These are phyloP conservation scores for Coleophoma eucalyptorum DNA, from an alignment of 2,329 filamentous ascomycete genomes.

Conservation along the genomic window DNA sequence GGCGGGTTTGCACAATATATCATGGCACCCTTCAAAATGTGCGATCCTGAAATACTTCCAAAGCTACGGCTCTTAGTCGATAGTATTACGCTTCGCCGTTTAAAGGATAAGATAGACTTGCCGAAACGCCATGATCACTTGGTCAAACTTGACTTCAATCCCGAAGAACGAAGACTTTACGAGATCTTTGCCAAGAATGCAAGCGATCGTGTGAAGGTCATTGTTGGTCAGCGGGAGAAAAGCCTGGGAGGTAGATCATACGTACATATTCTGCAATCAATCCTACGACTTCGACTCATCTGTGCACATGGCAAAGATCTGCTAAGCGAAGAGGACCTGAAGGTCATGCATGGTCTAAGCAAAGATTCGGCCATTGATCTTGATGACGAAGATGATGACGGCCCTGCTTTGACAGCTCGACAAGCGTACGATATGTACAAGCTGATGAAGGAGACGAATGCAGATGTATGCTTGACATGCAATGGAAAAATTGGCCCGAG, in stretches of 20 bases:
- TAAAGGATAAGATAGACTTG: slow-evolving; percentile 88
- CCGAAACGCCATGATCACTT: slow-evolving; percentile 71
- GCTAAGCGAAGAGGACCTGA: slow-evolving; percentile 77
- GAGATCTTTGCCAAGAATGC: slow-evolving; percentile 82
- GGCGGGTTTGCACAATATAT: slow-evolving; percentile 76
- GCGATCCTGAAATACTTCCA: slow-evolving; percentile 77
- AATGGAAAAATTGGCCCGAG: slow-evolving; percentile 56
- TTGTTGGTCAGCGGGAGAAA: slow-evolving; percentile 61
- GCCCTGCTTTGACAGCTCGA: slow-evolving; percentile 56
- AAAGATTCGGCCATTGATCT: slow-evolving; percentile 84
- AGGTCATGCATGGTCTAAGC: slow-evolving; percentile 76
- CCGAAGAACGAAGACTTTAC: slow-evolving; percentile 74
- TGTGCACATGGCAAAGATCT: slow-evolving; percentile 94
- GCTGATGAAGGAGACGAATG: slow-evolving; percentile 77
- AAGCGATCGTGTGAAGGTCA: slow-evolving; percentile 71
- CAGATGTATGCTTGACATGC: slow-evolving; percentile 71
- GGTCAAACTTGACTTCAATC: slow-evolving; percentile 70
- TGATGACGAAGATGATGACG: slow-evolving; percentile 58
- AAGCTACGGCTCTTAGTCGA: slow-evolving; percentile 88
- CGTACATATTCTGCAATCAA: slow-evolving; percentile 88
- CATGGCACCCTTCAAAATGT: slow-evolving; percentile 79
- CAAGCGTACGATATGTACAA: slow-evolving; percentile 84
- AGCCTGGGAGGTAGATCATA: slow-evolving; percentile 82
- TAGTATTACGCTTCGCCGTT: slow-evolving; percentile 85
- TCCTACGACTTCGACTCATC: slow-evolving; percentile 82